Conservation (phyloP, 306 rosid species). For the Senna siamea region DNA sequence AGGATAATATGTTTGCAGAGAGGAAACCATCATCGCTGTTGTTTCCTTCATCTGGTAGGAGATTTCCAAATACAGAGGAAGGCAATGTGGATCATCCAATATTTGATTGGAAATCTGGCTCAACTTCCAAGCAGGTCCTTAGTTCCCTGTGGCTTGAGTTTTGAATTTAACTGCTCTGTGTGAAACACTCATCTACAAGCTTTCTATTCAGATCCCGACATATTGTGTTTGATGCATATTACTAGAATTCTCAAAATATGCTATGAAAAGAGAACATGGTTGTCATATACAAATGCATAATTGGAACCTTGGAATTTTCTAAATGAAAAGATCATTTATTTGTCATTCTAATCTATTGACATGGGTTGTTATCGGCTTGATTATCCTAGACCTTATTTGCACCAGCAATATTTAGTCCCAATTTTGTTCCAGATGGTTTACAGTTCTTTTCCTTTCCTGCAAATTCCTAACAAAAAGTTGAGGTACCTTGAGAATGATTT, state of each 20-base stretch:
- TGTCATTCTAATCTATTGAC: slow-evolving; percentile 8
- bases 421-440: not conserved
- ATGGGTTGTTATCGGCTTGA: not conserved
- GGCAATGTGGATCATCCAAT: slow-evolving; percentile 72
- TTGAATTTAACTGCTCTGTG: slow-evolving; percentile 28
- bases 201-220: slow-evolving; percentile 26
- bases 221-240: slow-evolving; percentile 12
- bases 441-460: not conserved
- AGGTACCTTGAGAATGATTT: slow-evolving; percentile 1
- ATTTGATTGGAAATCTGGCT: slow-evolving; percentile 79
- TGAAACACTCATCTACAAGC: slow-evolving; percentile 37
- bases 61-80: slow-evolving; percentile 71
- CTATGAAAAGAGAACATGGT: not conserved
- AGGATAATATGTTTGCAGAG: slow-evolving; percentile 69
- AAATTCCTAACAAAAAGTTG: not conserved
- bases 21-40: slow-evolving; percentile 67
- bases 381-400: slow-evolving; percentile 22
- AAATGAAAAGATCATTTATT: not conserved
- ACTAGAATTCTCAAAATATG: slow-evolving; percentile 1
- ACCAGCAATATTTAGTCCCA: not conserved
- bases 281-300: slow-evolving; percentile 5
- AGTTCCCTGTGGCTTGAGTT: slow-evolving; percentile 37
- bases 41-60: slow-evolving; percentile 78
- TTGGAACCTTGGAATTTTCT: slow-evolving; percentile 30
- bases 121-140: slow-evolving; percentile 73